Base-by-base conservation (phyloP, 2,329 filamentous ascomycete species). In the Pyricularia sp. region DNA sequence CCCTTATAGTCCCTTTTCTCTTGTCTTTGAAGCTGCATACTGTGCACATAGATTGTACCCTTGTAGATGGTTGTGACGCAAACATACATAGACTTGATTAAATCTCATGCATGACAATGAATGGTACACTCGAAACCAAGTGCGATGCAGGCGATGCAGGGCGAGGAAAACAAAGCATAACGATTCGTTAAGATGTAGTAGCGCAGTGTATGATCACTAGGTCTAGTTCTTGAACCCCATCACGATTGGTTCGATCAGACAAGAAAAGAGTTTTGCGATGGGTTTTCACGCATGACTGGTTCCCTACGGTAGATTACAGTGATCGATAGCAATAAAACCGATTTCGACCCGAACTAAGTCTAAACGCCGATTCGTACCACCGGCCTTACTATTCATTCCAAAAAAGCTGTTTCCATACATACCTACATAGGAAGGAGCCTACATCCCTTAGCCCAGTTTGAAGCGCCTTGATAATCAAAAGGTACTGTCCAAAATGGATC, bases 1-100 rank as follows among this genome's bases (percentile, higher is more conserved):
- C 66, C 66, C 66, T 58, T 58, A 33, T 33, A 67, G 65, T 50
- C 65, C 42, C 2, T 50, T 67, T 58, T 28, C 65, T 31, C 55
- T 58, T 66, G 7, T 58, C 26, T 59, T 50, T 67, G 30, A 31
- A 58, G 26, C 65, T 67, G 65, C 55, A 31, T 58, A 55, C 42
- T 66, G 9, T 31, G 65, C 33, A 36, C 14, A 36, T n/a, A 31
- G 65, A 20, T 4, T 12, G n/a, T 61, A 25, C 9, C 23, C 1
- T 25, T 61, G 58, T 25, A 61, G 23, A 25, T 26, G 25, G n/a
- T 26, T 26, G n/a, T 61, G 58, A 61, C 12, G 58, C 5, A 3
- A 7, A 61, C 23, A 26, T 26, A 36, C 9, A 36, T 61, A 61
- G 5, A 25, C 23, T 61, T 26, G 58, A 26, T 12, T 23, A 26